A percentile compares a stretch with the other conserved stretches of the same genome.
These are phyloP conservation scores for Mycena haematopus DNA, from an alignment of 768 basidiomycete genomes.

Conservation along the genomic window DNA sequence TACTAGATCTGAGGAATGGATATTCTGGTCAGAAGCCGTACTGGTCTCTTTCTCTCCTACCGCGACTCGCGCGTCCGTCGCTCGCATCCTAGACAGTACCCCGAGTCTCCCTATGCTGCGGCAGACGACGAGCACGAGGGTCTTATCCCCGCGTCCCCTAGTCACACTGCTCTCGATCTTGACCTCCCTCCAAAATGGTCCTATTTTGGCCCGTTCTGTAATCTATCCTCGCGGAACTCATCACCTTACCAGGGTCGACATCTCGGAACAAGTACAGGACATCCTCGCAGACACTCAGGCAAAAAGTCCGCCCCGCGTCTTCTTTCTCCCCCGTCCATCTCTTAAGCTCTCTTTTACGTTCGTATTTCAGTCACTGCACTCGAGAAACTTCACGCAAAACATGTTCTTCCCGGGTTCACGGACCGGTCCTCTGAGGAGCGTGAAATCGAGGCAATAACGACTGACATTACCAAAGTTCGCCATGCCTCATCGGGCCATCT, in stretches of 20 bases:
- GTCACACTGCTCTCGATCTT: constrained; percentile 57
- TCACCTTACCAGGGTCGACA: constrained; percentile 76
- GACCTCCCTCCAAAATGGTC: constrained; percentile 91
- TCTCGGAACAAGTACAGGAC: constrained; percentile 87
- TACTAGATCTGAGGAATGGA: constrained; percentile 13
- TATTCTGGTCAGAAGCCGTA: constrained; percentile 71
- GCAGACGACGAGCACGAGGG: constrained; percentile 68
- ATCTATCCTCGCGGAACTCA: constrained; percentile 30
- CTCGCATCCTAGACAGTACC: constrained; percentile 43
- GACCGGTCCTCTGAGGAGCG: constrained; percentile 94
- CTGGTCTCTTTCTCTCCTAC: constrained; percentile 92
- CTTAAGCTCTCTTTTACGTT: constrained; percentile 27
- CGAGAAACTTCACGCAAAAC: constrained; percentile 96
- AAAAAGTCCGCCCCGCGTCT: constrained; percentile 69
- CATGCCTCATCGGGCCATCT: constrained; percentile 52
- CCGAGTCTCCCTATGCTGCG: constrained; percentile 48
- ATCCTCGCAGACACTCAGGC: constrained; percentile 69
- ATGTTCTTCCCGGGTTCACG: constrained; percentile 94
- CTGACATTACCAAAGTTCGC: constrained; percentile 85
- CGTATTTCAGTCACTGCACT: constrained; percentile 72
- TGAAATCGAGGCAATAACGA: constrained; percentile 88
- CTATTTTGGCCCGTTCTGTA: constrained; percentile 32
- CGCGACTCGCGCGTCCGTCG: constrained; percentile 73
- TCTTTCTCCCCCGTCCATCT: constrained; percentile 27
- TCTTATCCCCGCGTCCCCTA: constrained; percentile 56